phyloP scores from a whole-genome alignment of 2,329 filamentous ascomycete genomes.

The Paecilomyces niveus region DNA sequence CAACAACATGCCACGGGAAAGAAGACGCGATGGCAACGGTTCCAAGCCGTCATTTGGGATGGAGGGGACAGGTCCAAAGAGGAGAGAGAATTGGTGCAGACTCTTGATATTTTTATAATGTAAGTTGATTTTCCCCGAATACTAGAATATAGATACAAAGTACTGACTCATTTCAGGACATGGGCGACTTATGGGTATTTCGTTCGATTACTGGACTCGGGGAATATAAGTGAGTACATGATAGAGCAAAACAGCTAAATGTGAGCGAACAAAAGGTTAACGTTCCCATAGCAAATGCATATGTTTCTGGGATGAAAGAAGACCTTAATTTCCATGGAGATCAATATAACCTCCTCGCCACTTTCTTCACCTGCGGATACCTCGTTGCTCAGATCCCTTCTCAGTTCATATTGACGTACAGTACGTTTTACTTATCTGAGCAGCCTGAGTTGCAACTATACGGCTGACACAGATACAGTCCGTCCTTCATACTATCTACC shows the following conservation, averaged over 20 bases:
- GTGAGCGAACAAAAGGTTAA: neutral
- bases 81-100: constrained; percentile 6
- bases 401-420: neutral
- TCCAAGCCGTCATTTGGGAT: constrained; percentile 8
- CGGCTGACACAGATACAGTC: constrained; percentile 2
- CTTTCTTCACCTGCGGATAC: neutral
- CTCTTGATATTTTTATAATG: constrained; percentile 10
- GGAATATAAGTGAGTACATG: constrained; percentile 8
- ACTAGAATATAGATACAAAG: neutral
- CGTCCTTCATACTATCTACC: constrained; percentile 14
- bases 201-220: constrained; percentile 7
- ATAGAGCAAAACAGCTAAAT: neutral
- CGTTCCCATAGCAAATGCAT: neutral
- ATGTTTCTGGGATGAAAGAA: neutral
- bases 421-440: neutral
- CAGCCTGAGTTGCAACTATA: neutral
- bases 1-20: neutral
- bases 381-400: neutral
- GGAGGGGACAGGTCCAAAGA: constrained; percentile 7
- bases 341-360: neutral
- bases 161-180: constrained; percentile 4
- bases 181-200: constrained; percentile 9
- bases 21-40: constrained; percentile 7
- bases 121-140: neutral
- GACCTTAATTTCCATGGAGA: constrained; percentile 1